Conservation (phyloP, 805 yeast species). For the Saturnispora serradocipensis region DNA sequence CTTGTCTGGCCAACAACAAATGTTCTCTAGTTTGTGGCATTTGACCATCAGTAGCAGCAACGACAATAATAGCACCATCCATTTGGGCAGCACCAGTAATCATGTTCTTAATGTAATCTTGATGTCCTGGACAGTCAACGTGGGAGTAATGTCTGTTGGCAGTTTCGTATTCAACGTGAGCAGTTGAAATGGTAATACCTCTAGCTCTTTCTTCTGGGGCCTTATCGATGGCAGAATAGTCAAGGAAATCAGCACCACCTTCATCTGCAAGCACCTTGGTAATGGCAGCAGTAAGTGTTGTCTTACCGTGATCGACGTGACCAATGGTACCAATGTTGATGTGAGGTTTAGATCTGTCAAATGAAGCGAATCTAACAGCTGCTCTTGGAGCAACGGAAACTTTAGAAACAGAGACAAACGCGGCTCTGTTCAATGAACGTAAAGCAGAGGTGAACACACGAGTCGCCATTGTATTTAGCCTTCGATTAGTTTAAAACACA, state of each 20-base stretch:
- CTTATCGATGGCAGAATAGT: slow-evolving; percentile 86
- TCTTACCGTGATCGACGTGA: slow-evolving; percentile 98
- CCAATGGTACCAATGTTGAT: slow-evolving; percentile 97
- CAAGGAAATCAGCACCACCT: slow-evolving; percentile 92
- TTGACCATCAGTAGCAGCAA: slow-evolving; percentile 98
- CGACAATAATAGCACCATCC: slow-evolving; percentile 99
- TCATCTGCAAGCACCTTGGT: slow-evolving; percentile 82
- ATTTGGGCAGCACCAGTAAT: slow-evolving; percentile 99
- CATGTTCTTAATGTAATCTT: slow-evolving; percentile 98
- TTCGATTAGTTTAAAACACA: not conserved
- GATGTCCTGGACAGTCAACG: slow-evolving; percentile 98
- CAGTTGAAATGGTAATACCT: slow-evolving; percentile 97
- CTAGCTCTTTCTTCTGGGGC: slow-evolving; percentile 99
- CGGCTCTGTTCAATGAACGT: slow-evolving; percentile 23
- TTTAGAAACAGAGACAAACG: slow-evolving; percentile 15
- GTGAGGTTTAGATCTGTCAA: slow-evolving; percentile 94
- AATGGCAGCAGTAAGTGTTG: slow-evolving; percentile 97
- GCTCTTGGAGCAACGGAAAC: slow-evolving; percentile 15
- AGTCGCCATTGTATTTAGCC: slow-evolving; percentile 21
- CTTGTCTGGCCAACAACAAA: slow-evolving; percentile 96
- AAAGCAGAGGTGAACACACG: slow-evolving; percentile 24
- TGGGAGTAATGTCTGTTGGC: slow-evolving; percentile 93
- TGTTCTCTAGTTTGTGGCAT: slow-evolving; percentile 99
- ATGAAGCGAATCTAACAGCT: slow-evolving; percentile 47
- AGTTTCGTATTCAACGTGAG: slow-evolving; percentile 96